Percentiles rank a stretch among this genome's conserved stretches.
These are phyloP conservation scores for Candida adriatica DNA, from an alignment of 805 yeast species.

Conservation along the genomic window DNA sequence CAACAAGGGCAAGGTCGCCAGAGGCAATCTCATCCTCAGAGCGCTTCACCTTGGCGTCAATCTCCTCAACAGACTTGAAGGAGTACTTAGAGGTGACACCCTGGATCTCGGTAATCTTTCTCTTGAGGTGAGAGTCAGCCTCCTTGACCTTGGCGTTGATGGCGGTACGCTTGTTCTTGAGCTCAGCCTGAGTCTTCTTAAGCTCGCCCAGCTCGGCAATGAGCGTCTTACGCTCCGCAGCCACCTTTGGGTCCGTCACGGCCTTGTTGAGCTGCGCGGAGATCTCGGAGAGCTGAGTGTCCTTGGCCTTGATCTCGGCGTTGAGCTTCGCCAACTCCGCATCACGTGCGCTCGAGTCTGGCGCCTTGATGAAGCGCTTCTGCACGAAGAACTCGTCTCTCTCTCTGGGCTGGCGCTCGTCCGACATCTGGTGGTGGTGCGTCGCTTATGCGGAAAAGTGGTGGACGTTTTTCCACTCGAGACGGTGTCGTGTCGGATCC, in stretches of 20 bases:
- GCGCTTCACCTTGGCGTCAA: conserved; percentile 54
- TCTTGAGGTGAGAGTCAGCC: conserved; percentile 64
- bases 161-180: conserved; percentile 38
- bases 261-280: conserved; percentile 50
- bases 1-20: conserved; percentile 80
- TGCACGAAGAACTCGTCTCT: conserved; percentile 19
- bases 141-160: conserved; percentile 61
- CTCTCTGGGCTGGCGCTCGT: conserved; percentile 9
- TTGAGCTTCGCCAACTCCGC: conserved; percentile 47
- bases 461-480: background rate
- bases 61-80: conserved; percentile 61
- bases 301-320: conserved; percentile 57
- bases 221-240: conserved; percentile 47
- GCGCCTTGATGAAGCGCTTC: conserved; percentile 55
- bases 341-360: conserved; percentile 63
- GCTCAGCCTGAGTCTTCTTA: conserved; percentile 39
- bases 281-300: conserved; percentile 43
- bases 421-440: conserved; percentile 1
- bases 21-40: conserved; percentile 71
- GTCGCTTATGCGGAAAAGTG: background rate
- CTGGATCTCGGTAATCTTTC: conserved; percentile 69
- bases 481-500: background rate
- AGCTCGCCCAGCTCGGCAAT: conserved; percentile 39
- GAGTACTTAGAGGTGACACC: conserved; percentile 61
- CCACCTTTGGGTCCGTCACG: conserved; percentile 40